Base-by-base conservation (phyloP, 2,329 filamentous ascomycete species). In the Myriosclerotinia scirpicola region DNA sequence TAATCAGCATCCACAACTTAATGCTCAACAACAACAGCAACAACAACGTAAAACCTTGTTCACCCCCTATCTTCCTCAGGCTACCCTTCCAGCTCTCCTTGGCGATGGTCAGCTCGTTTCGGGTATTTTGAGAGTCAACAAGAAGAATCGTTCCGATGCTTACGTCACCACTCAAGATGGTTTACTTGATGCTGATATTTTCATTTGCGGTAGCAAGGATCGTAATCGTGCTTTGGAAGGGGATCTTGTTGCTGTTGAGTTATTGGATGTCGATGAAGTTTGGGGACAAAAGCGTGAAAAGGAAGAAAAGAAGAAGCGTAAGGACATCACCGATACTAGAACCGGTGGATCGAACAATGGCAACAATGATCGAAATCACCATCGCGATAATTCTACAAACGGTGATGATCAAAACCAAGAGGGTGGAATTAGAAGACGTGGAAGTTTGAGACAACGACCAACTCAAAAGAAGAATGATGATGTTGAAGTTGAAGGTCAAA, bases 391-490 rank as follows among this genome's bases (percentile, higher is more conserved):
- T 76, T 84, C 85, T 71, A 80, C 81, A 53, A 87, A 84, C 73
- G 85, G 85, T 68, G 88, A 90, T 64, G 86, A 89, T 53, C 84
- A 85, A 73, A 53, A 59, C 38, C 55, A 63, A 62, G 82, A 83
- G 65, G 94, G 97, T 74, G 93, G 93, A 75, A 92, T 93, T 68
- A 91, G 94, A 73, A 88, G 95, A 72, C 91, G 95, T 76, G 95
- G 95, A 72, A 98, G 94, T 85, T 86, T 99, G 73, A 90, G 95
- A 75, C 95, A 98, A 81, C 90, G 95, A 64, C 95, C 95, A 11
- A 98, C 94, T 0, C 95, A 99, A 80, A 99, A 99, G 88, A 99
- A 99, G 87, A 99, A 99, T 71, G 95, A 99, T 73, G 95, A 99
- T 78, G 95, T 99, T 36, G 95, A 99, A 79, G 95, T 99, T 38